Percentiles rank a stretch among this genome's conserved stretches.
Evolutionary conservation across 176 grass and related monocot species (phyloP).

Genomic region (Aegilops umbellulata): DNA sequence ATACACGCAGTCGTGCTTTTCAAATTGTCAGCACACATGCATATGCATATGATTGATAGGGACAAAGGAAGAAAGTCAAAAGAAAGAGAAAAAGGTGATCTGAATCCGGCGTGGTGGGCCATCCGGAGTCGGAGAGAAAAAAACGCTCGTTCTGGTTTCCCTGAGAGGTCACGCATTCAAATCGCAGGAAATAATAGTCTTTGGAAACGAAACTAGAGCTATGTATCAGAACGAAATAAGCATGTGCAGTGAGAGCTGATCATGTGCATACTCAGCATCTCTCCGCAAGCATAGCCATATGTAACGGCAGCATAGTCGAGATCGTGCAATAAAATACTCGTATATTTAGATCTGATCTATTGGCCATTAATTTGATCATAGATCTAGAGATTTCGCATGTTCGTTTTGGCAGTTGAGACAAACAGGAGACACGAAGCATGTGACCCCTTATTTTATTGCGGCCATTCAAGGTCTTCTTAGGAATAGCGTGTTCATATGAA

Average conservation of each 20-base stretch:
- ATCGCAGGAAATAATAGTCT: too few species aligned
- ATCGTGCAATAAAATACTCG: neutral
- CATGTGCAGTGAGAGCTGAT: neutral
- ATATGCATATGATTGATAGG: too few species aligned
- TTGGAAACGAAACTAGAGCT: too few species aligned
- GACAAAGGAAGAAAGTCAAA: too few species aligned
- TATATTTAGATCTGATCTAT: slow-evolving; percentile 1
- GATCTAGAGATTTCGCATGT: slow-evolving; percentile 7
- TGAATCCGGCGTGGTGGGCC: too few species aligned
- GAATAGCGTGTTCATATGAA: neutral
- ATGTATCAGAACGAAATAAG: too few species aligned
- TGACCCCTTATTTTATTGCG: neutral
- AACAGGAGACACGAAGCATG: slow-evolving; percentile 4
- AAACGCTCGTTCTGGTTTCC: too few species aligned
- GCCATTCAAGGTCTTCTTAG: neutral
- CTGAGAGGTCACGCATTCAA: too few species aligned
- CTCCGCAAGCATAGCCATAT: neutral
- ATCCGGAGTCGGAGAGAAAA: too few species aligned
- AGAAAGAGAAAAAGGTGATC: too few species aligned
- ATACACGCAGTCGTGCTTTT: too few species aligned
- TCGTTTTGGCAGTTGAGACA: neutral
- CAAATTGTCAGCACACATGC: too few species aligned
- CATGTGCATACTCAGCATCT: neutral
- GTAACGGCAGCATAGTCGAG: neutral
- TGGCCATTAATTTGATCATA: neutral